Base-by-base conservation (phyloP, 768 basidiomycete species). In the Termitomyces sp. region DNA sequence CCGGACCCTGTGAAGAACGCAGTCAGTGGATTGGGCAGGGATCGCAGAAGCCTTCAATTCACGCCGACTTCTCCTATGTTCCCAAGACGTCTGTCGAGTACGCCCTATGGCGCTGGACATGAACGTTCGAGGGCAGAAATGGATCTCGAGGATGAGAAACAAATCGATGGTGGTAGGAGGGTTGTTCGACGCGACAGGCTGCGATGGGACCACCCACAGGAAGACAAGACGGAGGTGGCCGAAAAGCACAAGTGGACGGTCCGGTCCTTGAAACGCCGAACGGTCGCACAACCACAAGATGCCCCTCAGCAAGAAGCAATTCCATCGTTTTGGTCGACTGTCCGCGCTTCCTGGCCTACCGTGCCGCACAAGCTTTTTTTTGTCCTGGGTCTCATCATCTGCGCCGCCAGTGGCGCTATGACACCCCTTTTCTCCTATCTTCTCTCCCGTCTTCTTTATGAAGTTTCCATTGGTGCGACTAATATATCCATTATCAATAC, bases 381-480 rank as follows among this genome's bases (percentile, higher is more conserved):
- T 57, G 63, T 84, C 66, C 30, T 90, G 52, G 94, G 94, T 17
- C 74, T 96, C 26, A 2, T 84, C 55, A 65, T 81, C n/a, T 86
- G 87, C 56, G 60, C 93, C 42, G 69, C 81, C 53, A 88, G 84
- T 62, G 96, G 97, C 21, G 80, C 89, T 3, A 84, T 89, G 76
- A 97, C 94, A 0, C 96, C 97, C 3, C 57, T 98, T 45, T 99
- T 98, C 78, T 94, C 96, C 1, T 92, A 80, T 75, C 80, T 94
- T 60, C 85, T 97, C 63, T 90, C 93, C 9, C 79, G 79, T 8
- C 80, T 98, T 14, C 79, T 96, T 54, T 87, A 82, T 67, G 79
- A 89, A 59, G 84, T 91, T 14, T 87, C 88, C 38, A 79, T 76
- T 63, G 85, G 87, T 51, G 91, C 87, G 1, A 75, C 84, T 23